A percentile compares a stretch with the other conserved stretches of the same genome.
phyloP scores from a whole-genome alignment of 257 asterid genomes.

The Solanum chmielewskii region DNA sequence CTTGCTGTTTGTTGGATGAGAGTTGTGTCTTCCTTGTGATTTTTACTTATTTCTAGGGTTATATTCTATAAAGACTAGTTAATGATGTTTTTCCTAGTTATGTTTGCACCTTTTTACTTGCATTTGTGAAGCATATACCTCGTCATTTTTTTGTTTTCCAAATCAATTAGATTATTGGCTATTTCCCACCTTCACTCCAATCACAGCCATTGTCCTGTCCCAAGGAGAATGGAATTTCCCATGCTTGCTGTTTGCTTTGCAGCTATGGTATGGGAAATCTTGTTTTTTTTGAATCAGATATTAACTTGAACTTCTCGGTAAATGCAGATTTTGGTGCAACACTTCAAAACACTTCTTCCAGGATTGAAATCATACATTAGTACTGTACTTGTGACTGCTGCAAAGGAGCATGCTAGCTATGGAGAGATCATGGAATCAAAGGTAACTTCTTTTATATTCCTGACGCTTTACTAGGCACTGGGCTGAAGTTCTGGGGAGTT shows the following conservation, averaged over 20 bases:
- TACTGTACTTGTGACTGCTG: conserved; percentile 58
- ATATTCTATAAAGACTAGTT: too few relatives aligned
- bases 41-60: too few relatives aligned
- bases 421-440: conserved; percentile 92
- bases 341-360: conserved; percentile 76
- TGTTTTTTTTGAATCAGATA: background rate
- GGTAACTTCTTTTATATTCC: conserved; percentile 18
- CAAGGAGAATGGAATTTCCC: background rate
- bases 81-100: too few relatives aligned
- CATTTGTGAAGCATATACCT: too few relatives aligned
- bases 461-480: background rate
- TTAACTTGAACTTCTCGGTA: background rate
- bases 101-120: too few relatives aligned
- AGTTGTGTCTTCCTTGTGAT: too few relatives aligned
- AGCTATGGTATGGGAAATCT: background rate
- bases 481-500: background rate
- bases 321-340: conserved; percentile 73
- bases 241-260: background rate
- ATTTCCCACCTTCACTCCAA: background rate
- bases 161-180: too few relatives aligned
- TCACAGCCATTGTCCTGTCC: background rate
- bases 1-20: too few relatives aligned
- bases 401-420: conserved; percentile 78
- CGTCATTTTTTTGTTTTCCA: too few relatives aligned
- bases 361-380: conserved; percentile 77